Percentiles rank a stretch among this genome's conserved stretches.
Evolutionary conservation across 441 rosid genomes (phyloP).

Genomic region (Gossypium aridum): DNA sequence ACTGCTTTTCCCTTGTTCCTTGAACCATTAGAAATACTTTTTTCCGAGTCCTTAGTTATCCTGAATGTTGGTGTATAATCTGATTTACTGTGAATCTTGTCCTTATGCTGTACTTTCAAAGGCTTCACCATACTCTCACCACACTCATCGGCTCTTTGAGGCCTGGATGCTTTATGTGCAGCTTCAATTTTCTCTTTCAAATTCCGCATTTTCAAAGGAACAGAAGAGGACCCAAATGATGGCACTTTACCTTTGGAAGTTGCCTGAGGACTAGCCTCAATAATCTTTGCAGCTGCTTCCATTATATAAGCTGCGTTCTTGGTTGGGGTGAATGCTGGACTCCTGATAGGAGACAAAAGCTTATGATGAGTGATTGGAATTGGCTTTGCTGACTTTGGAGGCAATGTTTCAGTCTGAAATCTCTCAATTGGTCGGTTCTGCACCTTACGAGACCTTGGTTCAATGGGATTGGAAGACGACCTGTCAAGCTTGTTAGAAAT

Average conservation of each 20-base stretch:
- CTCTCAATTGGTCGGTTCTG: conserved; percentile 51
- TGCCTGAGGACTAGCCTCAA: conserved; percentile 52
- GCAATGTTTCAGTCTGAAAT: conserved; percentile 69
- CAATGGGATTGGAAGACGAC: conserved; percentile 32
- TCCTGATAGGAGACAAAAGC: conserved; percentile 72
- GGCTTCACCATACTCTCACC: conserved; percentile 18
- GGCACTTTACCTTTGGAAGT: conserved; percentile 28
- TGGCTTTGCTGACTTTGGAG: conserved; percentile 77
- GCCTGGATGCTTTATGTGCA: conserved; percentile 35
- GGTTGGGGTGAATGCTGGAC: conserved; percentile 46
- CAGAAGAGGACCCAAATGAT: conserved; percentile 42
- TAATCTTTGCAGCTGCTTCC: conserved; percentile 80
- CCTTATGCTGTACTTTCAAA: conserved; percentile 32
- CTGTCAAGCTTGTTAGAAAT: conserved; percentile 32
- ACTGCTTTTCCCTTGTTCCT: conserved; percentile 40
- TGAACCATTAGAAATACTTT: conserved; percentile 24
- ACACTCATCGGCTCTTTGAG: conserved; percentile 28
- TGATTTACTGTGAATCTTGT: conserved; percentile 18
- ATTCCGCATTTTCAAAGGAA: conserved; percentile 66
- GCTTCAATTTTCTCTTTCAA: conserved; percentile 78
- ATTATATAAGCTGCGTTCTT: conserved; percentile 55
- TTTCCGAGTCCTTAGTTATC: conserved; percentile 20
- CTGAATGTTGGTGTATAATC: conserved; percentile 22
- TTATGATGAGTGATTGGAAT: conserved; percentile 59
- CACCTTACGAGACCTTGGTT: conserved; percentile 37